Base-by-base conservation (phyloP, 257 asterid species). In the Henckelia pumila region DNA sequence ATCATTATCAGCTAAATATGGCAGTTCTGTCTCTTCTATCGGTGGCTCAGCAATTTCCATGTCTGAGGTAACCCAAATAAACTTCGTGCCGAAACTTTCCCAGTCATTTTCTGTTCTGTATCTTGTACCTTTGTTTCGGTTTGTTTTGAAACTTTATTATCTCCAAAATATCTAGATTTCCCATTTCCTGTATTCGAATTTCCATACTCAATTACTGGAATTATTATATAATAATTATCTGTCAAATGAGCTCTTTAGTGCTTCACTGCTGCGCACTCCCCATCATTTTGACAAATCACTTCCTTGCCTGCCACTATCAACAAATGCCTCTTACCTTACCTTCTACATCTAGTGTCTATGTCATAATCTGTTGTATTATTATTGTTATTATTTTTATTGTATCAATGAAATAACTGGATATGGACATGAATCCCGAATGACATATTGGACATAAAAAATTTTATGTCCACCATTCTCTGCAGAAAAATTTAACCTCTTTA, bases 21-120 rank as follows among this genome's bases (percentile, higher is more conserved):
- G 85, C 58, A 81, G 73, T 71, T 64, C 89, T 13, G 86, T 57
- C 25, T 80, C 98, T 32, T 75, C 89, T 47, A 63, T 83, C 7
- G 74, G 87, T 35, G 86, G 85, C 69, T 79, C 97, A 62, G 79
- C 94, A 23, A 81, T 85, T 79, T 84, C 96, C 37, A 77, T 87
- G 86, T 77, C 97, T 14, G 99, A 93, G 97, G 99, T 93, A 83
- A 26, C 75, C 29, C 57, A 52, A 59, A 8, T 75, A 17, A 32
- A 65, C 44, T 61, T 58, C 71, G 33, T 59, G 63, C 67, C 65
- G 60, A 58, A 3, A 66, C 35, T 58, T 49, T 29, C 50, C 23
- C n/a, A n/a, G 7, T 57, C 30, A 49, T 37, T 62, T 22, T 28
- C 16, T 7, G 5, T 1, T 68, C n/a, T 50, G 33, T 4, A 13